Conservation (phyloP, 306 rosid genomes). For the Quercus suber region DNA sequence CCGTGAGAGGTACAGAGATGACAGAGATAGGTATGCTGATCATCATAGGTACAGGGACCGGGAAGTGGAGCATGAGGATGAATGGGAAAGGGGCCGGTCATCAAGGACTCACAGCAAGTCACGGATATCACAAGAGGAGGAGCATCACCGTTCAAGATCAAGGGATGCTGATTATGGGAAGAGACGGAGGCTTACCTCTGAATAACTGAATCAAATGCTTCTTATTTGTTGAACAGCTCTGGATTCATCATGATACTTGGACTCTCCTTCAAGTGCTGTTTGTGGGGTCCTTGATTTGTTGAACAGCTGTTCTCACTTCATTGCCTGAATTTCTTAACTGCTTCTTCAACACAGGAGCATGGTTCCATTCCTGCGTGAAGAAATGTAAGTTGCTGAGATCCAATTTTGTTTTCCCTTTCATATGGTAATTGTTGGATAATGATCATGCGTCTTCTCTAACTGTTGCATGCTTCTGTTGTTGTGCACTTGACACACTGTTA, state of each 20-base stretch:
- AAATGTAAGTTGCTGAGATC: conserved; percentile 44
- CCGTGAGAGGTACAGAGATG: conserved; percentile 80
- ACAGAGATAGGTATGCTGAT: conserved; percentile 75
- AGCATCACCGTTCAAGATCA: conserved; percentile 68
- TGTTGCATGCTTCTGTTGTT: neutral
- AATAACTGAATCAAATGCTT: conserved; percentile 39
- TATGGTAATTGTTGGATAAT: neutral
- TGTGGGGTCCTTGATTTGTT: conserved; percentile 37
- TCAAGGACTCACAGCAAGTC: conserved; percentile 80
- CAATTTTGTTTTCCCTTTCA: neutral
- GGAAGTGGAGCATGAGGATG: conserved; percentile 76
- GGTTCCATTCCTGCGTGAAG: conserved; percentile 21
- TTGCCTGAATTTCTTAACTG: conserved; percentile 30
- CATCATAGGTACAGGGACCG: conserved; percentile 88
- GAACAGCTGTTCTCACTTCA: conserved; percentile 37
- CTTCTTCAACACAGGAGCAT: conserved; percentile 39
- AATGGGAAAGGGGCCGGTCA: conserved; percentile 83
- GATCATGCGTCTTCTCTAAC: neutral
- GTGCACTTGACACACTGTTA: neutral
- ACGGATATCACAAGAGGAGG: conserved; percentile 69
- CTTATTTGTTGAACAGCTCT: conserved; percentile 19
- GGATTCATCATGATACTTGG: conserved; percentile 39
- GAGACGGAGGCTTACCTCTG: conserved; percentile 85
- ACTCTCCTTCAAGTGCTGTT: conserved; percentile 40
- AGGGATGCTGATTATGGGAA: conserved; percentile 96